A percentile compares a stretch with the other conserved stretches of the same genome.
Evolutionary conservation across 176 grass and related monocot species (phyloP).

Genomic region (Oryza nivara): DNA sequence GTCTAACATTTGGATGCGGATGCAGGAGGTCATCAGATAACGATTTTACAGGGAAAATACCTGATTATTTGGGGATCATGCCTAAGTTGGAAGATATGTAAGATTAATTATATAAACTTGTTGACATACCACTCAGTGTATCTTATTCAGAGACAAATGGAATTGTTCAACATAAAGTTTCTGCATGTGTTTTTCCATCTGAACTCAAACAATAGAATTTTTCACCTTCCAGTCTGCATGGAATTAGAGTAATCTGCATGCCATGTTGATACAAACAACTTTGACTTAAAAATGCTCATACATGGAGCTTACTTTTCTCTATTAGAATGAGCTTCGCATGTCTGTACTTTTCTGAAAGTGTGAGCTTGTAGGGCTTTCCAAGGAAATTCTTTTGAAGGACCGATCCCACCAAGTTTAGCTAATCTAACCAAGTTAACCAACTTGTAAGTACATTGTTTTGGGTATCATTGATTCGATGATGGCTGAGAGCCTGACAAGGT

Average conservation of each 20-base stretch:
- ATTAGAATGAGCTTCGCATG: background rate
- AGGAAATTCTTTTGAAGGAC: slow-evolving; percentile 54
- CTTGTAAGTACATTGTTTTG: slow-evolving; percentile 35
- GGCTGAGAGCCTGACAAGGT: background rate
- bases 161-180: background rate
- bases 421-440: slow-evolving; percentile 30
- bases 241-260: background rate
- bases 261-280: background rate
- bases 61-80: slow-evolving; percentile 54
- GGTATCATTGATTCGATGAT: background rate
- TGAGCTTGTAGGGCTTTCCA: slow-evolving; percentile 37
- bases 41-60: slow-evolving; percentile 60
- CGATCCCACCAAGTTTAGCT: slow-evolving; percentile 47
- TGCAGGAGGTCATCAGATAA: slow-evolving; percentile 51
- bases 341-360: background rate
- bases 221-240: background rate
- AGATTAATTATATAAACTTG: background rate
- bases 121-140: background rate
- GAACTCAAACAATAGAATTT: background rate
- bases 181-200: slow-evolving; percentile 2
- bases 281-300: background rate
- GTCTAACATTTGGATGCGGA: background rate
- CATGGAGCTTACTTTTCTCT: background rate
- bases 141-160: background rate
- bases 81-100: slow-evolving; percentile 37